A percentile compares a stretch with the other conserved stretches of the same genome.
Conservation (phyloP, 2,329 filamentous ascomycete genomes). For the Xylariaceae sp. region DNA sequence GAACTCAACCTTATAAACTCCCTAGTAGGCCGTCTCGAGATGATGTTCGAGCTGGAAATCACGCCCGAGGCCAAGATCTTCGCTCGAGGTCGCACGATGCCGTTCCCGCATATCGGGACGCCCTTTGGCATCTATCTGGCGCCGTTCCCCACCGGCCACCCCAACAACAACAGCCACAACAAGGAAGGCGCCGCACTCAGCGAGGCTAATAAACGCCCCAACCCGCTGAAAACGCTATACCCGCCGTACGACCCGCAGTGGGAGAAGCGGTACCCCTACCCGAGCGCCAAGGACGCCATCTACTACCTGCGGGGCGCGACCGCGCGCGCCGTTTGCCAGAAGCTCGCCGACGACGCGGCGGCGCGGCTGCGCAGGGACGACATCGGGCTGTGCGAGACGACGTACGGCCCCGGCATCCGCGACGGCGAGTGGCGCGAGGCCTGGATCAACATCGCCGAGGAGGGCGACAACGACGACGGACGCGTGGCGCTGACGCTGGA, state of each 20-base stretch:
- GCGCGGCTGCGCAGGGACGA: constrained; percentile 23
- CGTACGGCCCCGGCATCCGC: constrained; percentile 27
- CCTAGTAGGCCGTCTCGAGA: constrained; percentile 46
- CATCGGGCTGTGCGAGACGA: constrained; percentile 29
- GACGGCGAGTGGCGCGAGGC: constrained; percentile 20
- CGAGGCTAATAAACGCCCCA: constrained; percentile 23
- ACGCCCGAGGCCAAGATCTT: constrained; percentile 42
- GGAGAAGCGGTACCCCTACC: constrained; percentile 43
- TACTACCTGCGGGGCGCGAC: constrained; percentile 51
- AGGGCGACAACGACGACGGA: constrained; percentile 38
- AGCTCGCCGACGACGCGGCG: constrained; percentile 18
- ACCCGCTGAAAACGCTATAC: constrained; percentile 43
- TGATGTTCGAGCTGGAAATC: constrained; percentile 49
- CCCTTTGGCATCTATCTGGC: constrained; percentile 36
- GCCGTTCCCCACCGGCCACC: constrained; percentile 24
- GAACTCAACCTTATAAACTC: constrained; percentile 48
- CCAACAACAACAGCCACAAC: constrained; percentile 1
- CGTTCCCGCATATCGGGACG: constrained; percentile 24
- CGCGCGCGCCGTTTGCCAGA: constrained; percentile 34
- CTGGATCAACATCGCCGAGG: constrained; percentile 49
- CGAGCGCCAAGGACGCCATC: constrained; percentile 46
- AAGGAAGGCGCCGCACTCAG: constrained; percentile 1
- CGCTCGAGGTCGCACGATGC: constrained; percentile 18
- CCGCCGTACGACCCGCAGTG: constrained; percentile 47
- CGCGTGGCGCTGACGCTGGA: constrained; percentile 42